phyloP scores from a whole-genome alignment of 768 basidiomycete genomes.

The Hygrocybe punicea region DNA sequence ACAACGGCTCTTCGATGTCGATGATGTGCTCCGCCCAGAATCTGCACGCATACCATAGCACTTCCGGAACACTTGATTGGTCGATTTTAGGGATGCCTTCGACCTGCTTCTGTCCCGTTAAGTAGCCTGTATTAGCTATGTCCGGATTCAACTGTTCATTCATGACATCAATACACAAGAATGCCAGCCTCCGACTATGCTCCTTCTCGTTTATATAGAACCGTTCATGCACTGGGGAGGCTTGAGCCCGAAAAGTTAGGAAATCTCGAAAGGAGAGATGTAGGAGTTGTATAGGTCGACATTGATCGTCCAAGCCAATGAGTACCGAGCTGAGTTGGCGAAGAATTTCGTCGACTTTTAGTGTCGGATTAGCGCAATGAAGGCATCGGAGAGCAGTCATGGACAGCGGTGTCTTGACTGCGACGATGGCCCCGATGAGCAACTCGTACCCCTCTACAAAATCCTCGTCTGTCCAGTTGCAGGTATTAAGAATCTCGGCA shows the following conservation, averaged over 20 bases:
- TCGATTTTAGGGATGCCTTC: slow-evolving; percentile 1
- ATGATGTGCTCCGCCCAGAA: slow-evolving; percentile 7
- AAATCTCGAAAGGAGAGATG: slow-evolving; percentile 6
- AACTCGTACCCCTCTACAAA: slow-evolving; percentile 1
- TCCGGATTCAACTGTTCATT: neutral
- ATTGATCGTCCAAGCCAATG: neutral
- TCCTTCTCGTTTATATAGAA: neutral
- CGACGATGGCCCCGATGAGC: slow-evolving; percentile 3
- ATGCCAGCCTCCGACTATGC: neutral
- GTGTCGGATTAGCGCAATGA: neutral
- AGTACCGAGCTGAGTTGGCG: slow-evolving; percentile 1
- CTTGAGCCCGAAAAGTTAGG: neutral
- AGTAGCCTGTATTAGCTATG: neutral
- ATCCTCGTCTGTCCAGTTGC: neutral
- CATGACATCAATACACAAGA: neutral
- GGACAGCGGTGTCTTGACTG: slow-evolving; percentile 8
- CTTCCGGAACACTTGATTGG: slow-evolving; percentile 3
- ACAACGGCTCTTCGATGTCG: neutral
- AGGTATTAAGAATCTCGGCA: neutral
- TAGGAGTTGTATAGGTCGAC: neutral
- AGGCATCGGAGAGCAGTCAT: neutral
- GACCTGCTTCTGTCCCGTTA: neutral
- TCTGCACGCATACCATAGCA: slow-evolving; percentile 3
- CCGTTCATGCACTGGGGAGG: neutral
- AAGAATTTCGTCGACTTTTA: neutral